These are phyloP conservation scores for Cercospora citrullina DNA, from an alignment of 2,329 filamentous ascomycete genomes.

Conservation along the genomic window DNA sequence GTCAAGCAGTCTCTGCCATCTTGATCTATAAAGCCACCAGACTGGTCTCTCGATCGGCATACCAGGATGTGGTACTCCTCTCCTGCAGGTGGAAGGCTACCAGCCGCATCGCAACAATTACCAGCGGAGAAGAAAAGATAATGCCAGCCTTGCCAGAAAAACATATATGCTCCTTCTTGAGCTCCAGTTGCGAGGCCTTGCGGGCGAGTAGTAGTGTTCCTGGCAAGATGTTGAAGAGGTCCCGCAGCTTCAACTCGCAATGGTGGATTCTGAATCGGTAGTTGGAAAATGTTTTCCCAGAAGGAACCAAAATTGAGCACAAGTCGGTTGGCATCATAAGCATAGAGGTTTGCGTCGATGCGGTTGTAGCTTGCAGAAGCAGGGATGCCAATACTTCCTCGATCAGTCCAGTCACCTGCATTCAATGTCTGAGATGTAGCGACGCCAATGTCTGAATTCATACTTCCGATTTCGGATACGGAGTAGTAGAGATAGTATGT, in stretches of 20 bases:
- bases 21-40: constrained; percentile 58
- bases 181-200: constrained; percentile 44
- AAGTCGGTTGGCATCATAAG: constrained; percentile 10
- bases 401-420: constrained; percentile 60
- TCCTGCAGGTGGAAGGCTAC: constrained; percentile 45
- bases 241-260: constrained; percentile 31
- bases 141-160: constrained; percentile 57
- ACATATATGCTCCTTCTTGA: constrained; percentile 59
- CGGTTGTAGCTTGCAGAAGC: constrained; percentile 45
- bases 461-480: constrained; percentile 61
- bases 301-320: constrained; percentile 61
- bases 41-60: constrained; percentile 56
- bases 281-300: constrained; percentile 65
- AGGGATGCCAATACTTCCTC: constrained; percentile 58
- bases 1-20: constrained; percentile 54
- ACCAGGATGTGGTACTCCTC: constrained; percentile 65
- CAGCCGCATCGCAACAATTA: constrained; percentile 40
- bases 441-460: constrained; percentile 63
- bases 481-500: constrained; percentile 66
- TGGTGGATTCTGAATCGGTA: constrained; percentile 45
- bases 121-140: constrained; percentile 54
- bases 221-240: constrained; percentile 52
- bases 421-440: constrained; percentile 53
- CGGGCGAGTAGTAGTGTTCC: constrained; percentile 49
- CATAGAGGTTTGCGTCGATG: constrained; percentile 49